Percentiles rank a stretch among this genome's conserved stretches.
Conservation (phyloP, 1,139 yeast genomes). For the Saccharomyces hybrid region DNA sequence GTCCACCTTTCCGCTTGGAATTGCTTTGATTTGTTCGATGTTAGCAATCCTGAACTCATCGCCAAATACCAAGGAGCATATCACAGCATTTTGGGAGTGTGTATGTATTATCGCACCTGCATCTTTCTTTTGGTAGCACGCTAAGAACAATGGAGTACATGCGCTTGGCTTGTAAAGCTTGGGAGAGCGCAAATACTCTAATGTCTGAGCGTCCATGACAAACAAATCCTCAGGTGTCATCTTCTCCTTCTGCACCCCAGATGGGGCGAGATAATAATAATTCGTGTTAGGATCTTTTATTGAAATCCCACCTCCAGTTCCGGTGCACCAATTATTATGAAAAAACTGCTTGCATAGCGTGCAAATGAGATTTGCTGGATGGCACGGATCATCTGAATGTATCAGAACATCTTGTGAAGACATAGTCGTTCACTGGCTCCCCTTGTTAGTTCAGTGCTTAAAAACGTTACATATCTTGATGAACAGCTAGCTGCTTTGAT, state of each 20-base stretch:
- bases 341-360: conserved; percentile 72
- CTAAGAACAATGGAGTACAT: conserved; percentile 81
- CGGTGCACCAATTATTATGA: conserved; percentile 85
- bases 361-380: conserved; percentile 82
- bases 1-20: conserved; percentile 61
- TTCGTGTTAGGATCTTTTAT: conserved; percentile 51
- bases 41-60: conserved; percentile 67
- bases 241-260: conserved; percentile 91
- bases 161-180: conserved; percentile 74
- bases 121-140: conserved; percentile 60
- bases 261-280: conserved; percentile 56
- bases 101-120: conserved; percentile 96
- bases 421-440: background rate
- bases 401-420: conserved; percentile 32
- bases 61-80: conserved; percentile 64
- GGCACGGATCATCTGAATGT: conserved; percentile 47
- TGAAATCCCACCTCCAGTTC: conserved; percentile 94
- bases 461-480: background rate
- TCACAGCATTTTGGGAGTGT: conserved; percentile 82
- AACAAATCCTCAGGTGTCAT: conserved; percentile 78
- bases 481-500: background rate
- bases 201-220: conserved; percentile 46
- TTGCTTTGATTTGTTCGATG: conserved; percentile 88
- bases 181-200: conserved; percentile 53
- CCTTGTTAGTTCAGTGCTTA: background rate